Evolutionary conservation across 176 grass and related monocot species (phyloP), one percentile per base, ranked within the genome.

Genomic region (Carex parvula): DNA sequence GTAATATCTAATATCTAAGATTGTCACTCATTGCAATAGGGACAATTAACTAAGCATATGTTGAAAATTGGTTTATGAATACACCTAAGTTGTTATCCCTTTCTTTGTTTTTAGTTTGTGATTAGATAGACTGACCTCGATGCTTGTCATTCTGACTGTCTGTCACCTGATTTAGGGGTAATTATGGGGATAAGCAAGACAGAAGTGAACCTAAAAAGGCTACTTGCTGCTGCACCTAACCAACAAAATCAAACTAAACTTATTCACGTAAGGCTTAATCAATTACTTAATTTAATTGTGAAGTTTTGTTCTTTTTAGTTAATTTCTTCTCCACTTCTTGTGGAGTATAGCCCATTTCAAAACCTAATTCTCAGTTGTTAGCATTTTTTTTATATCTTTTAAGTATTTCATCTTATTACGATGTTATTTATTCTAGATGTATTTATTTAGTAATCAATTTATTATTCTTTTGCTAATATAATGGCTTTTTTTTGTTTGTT

Each of bases 201-300:
- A 17, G 93, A 99, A 83, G 89, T 95, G 85, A 99, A 99, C 84
- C 83, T 99, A 60, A 93, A 33, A 87, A 91, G 96, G 81, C 75
- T 99, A 79, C 91, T 99, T 26, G 89, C 89, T 74, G 88, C 89
- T 11, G 91, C 96, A 83, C 93, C 96, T 2, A 87, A 84, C 18
- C 96, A 92, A 87, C 83, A 92, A 55, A 99, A 99, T 90, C 88
- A 92, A 44, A 77, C 91, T 84, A 99, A 99, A 61, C 92, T 95
- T 67, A 60, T 98, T 74, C 91, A 98, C 87, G 95, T 91, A 85
- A 63, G 64, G 80, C 56, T 77, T 60, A 3, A 29, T 11, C 20
- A 15, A 48, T 13, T 55, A 29, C 33, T 12, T 48, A 42, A 41
- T 60, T 17, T 56, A 21, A 37, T 64, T 71, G 39, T 1, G 55